Conservation (phyloP, 169 alveolate genomes). For the Cyclospora cayetanensis region DNA sequence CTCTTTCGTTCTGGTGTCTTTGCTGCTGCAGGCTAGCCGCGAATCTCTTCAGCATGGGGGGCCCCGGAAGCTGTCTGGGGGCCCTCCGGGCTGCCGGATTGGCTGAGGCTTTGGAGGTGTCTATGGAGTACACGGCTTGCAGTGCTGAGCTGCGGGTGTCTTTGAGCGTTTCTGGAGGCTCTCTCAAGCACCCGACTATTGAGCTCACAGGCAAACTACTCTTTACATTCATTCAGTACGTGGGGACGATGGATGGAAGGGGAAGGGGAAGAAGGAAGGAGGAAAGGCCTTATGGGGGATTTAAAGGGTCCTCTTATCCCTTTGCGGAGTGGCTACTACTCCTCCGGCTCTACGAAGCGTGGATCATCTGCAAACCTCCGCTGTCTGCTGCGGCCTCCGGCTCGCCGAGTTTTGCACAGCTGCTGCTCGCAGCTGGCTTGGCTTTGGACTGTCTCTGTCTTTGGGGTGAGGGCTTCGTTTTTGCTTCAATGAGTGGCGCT, state of each 20-base stretch:
- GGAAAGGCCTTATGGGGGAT: too few species aligned
- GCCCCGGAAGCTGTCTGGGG: constrained; percentile 7
- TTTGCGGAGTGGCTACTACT: too few species aligned
- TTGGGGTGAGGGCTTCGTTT: neutral
- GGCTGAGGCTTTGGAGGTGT: neutral
- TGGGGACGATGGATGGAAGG: too few species aligned
- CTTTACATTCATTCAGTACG: neutral
- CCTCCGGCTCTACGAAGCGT: too few species aligned
- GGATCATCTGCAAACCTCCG: neutral
- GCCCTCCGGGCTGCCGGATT: constrained; percentile 1
- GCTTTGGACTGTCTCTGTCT: neutral
- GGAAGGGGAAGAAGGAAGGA: too few species aligned
- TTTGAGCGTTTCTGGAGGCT: neutral
- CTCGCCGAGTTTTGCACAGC: too few species aligned
- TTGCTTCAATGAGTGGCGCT: neutral
- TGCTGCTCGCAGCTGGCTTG: too few species aligned
- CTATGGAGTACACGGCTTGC: neutral
- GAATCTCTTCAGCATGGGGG: neutral
- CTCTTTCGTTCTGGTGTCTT: too few species aligned
- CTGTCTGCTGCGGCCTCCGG: neutral
- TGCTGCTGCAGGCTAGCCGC: neutral
- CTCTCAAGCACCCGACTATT: neutral
- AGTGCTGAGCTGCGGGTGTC: neutral
- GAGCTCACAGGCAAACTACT: neutral
- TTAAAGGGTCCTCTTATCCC: too few species aligned